A percentile compares a stretch with the other conserved stretches of the same genome.
These are phyloP conservation scores for Cystofilobasidium capitatum DNA, from an alignment of 768 basidiomycete species.

Conservation along the genomic window DNA sequence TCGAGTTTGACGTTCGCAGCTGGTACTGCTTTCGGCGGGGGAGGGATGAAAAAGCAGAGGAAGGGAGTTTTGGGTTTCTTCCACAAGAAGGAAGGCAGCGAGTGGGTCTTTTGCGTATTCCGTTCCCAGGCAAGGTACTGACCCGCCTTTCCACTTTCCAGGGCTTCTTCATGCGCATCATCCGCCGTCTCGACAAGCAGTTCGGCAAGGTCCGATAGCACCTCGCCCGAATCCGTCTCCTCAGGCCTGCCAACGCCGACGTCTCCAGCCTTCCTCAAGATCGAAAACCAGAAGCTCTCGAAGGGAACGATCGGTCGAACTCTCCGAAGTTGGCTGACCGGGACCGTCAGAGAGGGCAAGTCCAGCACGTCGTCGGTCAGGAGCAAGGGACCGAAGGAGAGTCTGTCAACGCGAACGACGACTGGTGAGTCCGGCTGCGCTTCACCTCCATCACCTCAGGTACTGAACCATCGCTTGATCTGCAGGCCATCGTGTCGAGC, in stretches of 20 bases:
- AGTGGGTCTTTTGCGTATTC: background rate
- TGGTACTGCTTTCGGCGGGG: background rate
- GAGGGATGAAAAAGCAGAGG: background rate
- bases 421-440: background rate
- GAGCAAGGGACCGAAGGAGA: background rate
- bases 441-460: too few species aligned
- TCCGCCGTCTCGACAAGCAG: too few species aligned
- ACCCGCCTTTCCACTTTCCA: too few species aligned
- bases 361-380: background rate
- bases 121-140: too few species aligned
- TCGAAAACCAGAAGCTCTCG: background rate
- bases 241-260: background rate
- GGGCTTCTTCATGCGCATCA: background rate
- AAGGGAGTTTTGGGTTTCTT: conserved; percentile 5
- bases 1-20: background rate
- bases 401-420: background rate
- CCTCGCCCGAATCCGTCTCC: background rate
- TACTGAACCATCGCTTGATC: too few species aligned
- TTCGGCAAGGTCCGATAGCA: background rate
- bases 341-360: conserved; percentile 1
- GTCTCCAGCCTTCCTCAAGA: background rate
- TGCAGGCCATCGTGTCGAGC: background rate
- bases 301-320: conserved; percentile 10
- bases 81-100: conserved; percentile 11
- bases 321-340: conserved; percentile 8